Base-by-base conservation (phyloP, 345 rosid species). In the Geranium brycei region DNA sequence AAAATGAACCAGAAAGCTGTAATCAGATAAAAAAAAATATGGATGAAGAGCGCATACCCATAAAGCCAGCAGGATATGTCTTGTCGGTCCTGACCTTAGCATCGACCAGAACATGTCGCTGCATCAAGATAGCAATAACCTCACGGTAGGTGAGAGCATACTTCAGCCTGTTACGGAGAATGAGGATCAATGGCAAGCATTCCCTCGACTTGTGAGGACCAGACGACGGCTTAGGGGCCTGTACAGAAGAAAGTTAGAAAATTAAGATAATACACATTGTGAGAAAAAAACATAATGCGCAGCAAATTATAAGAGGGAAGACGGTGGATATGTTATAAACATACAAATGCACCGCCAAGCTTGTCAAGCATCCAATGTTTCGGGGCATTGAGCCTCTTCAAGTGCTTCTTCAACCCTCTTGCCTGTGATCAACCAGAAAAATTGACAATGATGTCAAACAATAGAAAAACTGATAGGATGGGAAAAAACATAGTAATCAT, bases 331-430 rank as follows among this genome's bases (percentile, higher is more conserved):
- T 23, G 14, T 51, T 1, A 23, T 38, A 30, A 18, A 66, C 89
- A 23, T 84, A 87, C 93, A 65, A 87, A 87, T 32, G 93, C 93
- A 71, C 93, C 93, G 59, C 93, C 93, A 59, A 87, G 86, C 71
- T 85, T 86, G 85, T 88, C 95, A 63, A 88, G 93, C 93, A 84
- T 83, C 96, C 96, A 88, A 68, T 88, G 96, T 66, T 76, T 84
- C 0, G 96, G 96, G 56, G 96, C 96, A 89, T 89, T 84, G 69
- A 89, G 87, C 87, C 93, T 86, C 93, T 89, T 89, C 75, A 89
- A 59, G 67, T 89, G 93, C 62, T 89, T 89, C 82, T 89, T 89
- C 91, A 89, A 79, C 56, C 96, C 96, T 63, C 96, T 85, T 38
- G 93, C 96, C 96, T 86, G 78, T 19, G 65, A 68, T 8, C 3